Evolutionary conservation across 768 basidiomycete genomes (phyloP), one percentile per base, ranked within the genome.

Genomic region (Lentinula edodes): DNA sequence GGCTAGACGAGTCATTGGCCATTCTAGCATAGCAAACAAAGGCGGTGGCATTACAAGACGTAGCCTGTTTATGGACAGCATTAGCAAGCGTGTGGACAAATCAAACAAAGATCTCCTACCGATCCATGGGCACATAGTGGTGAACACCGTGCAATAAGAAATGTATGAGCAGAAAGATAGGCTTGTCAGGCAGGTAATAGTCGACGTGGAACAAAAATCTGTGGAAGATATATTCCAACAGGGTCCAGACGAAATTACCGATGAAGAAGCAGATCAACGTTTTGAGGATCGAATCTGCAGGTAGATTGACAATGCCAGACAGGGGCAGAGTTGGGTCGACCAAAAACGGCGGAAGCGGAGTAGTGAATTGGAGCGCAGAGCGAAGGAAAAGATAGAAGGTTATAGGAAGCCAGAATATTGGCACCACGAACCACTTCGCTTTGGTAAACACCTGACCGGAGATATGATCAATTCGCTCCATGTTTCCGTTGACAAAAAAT

Each of bases 121-220:
- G 80, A 70, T 97, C 95, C 95, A 98, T 97, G 15, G 95, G 97
- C 65, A 99, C 78, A 70, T 95, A 99, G 73, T 99, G 97, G 71
- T 99, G 97, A 39, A 99, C 86, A 15, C 97, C 97, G 69, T 98
- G 97, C 71, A 93, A 78, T 68, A 92, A 71, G 76, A 99, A 99
- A 71, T 99, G 97, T 28, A 98, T 71, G 46, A 86, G 85, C 69
- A 98, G 79, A 74, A 89, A 91, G 56, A 77, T 75, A 5, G 89
- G 88, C 61, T 76, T 80, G 73, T 99, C 97, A 2, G 97, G 97
- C 20, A 99, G 83, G 68, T 80, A 73, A 8, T 85, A 80, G 70
- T 99, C 97, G 67, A 99, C 76, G 73, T 99, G 97, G 86, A 99
- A 99, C 54, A 99, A 76, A 85, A 98, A 98, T 45, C 97, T 89